A percentile compares a stretch with the other conserved stretches of the same genome.
These are phyloP conservation scores for Malus asiatica DNA, from an alignment of 306 rosid genomes.

Conservation along the genomic window DNA sequence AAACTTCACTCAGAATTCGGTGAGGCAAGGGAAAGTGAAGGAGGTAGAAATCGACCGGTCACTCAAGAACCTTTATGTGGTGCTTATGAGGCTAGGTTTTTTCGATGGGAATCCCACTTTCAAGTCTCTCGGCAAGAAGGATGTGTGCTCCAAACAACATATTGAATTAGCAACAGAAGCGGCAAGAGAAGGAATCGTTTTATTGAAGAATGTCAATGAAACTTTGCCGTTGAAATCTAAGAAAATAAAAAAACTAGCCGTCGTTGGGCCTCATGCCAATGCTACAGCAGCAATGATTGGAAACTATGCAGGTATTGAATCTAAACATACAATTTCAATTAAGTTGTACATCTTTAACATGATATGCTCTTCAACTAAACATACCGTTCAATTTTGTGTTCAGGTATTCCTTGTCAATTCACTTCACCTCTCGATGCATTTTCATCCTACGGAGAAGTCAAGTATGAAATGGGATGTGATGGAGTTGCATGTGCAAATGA, in stretches of 20 bases:
- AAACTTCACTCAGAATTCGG: not conserved
- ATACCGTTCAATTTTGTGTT: not conserved
- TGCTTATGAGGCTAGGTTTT: slow-evolving; percentile 17
- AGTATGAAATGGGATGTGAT: slow-evolving; percentile 12
- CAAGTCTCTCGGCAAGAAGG: not conserved
- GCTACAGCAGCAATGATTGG: slow-evolving; percentile 20
- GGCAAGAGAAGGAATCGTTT: slow-evolving; percentile 22
- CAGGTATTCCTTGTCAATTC: slow-evolving; percentile 9
- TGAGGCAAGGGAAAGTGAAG: slow-evolving; percentile 4
- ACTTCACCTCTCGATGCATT: slow-evolving; percentile 16
- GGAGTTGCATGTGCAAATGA: slow-evolving; percentile 1
- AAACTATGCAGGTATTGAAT: slow-evolving; percentile 16
- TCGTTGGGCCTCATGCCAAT: slow-evolving; percentile 26
- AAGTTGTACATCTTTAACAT: not conserved
- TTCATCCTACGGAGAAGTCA: not conserved
- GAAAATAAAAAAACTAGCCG: not conserved
- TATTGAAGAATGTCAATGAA: slow-evolving; percentile 7
- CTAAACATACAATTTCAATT: not conserved
- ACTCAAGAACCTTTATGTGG: slow-evolving; percentile 1
- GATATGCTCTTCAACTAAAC: not conserved
- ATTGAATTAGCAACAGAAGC: slow-evolving; percentile 17
- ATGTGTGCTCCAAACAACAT: slow-evolving; percentile 12
- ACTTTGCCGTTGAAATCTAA: slow-evolving; percentile 1
- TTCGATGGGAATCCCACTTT: slow-evolving; percentile 14
- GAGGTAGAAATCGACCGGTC: slow-evolving; percentile 12